These are phyloP conservation scores for Pythium rishiriense DNA, from an alignment of 352 stramenopile genomes.

Conservation along the genomic window DNA sequence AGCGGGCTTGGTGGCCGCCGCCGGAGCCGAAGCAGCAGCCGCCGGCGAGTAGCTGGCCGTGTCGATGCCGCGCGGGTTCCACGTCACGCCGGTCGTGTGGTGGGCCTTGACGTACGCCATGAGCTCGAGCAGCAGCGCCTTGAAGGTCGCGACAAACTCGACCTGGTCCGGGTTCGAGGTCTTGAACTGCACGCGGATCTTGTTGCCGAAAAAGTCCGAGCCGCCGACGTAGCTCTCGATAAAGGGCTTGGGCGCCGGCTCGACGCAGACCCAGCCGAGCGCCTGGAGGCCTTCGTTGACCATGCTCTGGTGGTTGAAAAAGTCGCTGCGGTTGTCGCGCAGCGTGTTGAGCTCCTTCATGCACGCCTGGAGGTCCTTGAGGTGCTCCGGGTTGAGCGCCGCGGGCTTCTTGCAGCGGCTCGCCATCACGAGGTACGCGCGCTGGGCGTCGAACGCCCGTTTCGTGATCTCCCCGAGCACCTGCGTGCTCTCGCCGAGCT, in stretches of 20 bases:
- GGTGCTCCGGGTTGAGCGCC: slow-evolving; percentile 60
- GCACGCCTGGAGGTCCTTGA: slow-evolving; percentile 72
- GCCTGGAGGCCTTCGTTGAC: slow-evolving; percentile 86
- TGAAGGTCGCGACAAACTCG: slow-evolving; percentile 94
- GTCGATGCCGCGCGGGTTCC: slow-evolving; percentile 88
- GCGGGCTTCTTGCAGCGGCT: slow-evolving; percentile 93
- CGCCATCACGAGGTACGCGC: slow-evolving; percentile 91
- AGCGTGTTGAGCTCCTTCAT: slow-evolving; percentile 82
- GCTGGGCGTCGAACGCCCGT: slow-evolving; percentile 88
- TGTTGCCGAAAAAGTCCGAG: slow-evolving; percentile 97
- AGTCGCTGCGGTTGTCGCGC: slow-evolving; percentile 81
- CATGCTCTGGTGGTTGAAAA: slow-evolving; percentile 88
- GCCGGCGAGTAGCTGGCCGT: slow-evolving; percentile 43
- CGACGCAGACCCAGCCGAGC: slow-evolving; percentile 78
- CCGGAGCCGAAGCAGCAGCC: slow-evolving; percentile 28
- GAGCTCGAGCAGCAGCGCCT: slow-evolving; percentile 90
- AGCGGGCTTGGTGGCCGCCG: slow-evolving; percentile 24
- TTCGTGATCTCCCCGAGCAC: slow-evolving; percentile 85
- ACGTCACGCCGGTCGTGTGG: slow-evolving; percentile 94
- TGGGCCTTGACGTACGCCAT: slow-evolving; percentile 94
- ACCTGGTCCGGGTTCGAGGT: slow-evolving; percentile 90
- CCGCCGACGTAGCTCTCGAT: slow-evolving; percentile 95
- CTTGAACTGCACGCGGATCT: slow-evolving; percentile 97
- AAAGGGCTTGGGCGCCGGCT: slow-evolving; percentile 91
- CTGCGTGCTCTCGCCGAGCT: slow-evolving; percentile 81